A percentile compares a stretch with the other conserved stretches of the same genome.
phyloP scores from a whole-genome alignment of 371 early-diverging fungal species.

The Mucor indicus region DNA sequence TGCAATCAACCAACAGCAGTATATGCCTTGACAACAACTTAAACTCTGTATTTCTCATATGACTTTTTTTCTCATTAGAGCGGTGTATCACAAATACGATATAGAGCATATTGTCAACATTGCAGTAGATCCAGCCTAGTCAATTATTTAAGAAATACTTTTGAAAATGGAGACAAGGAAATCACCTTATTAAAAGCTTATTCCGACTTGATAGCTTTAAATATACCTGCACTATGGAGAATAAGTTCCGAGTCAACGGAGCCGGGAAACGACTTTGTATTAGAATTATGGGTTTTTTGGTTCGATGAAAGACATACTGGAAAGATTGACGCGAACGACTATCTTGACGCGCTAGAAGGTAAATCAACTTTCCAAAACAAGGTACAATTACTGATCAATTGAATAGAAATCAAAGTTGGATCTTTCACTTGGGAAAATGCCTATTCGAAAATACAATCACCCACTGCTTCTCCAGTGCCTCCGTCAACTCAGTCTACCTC shows the following conservation, averaged over 20 bases:
- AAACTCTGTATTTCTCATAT: not conserved
- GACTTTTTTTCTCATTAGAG: conserved; percentile 20
- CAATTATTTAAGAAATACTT: conserved; percentile 10
- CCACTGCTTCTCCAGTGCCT: conserved; percentile 31
- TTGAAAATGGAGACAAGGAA: conserved; percentile 4
- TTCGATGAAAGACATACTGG: conserved; percentile 49
- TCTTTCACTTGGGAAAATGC: conserved; percentile 47
- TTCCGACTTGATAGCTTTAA: conserved; percentile 19
- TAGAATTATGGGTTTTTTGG: conserved; percentile 52
- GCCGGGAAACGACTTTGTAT: conserved; percentile 7
- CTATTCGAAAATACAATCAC: conserved; percentile 28
- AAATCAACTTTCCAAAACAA: not conserved
- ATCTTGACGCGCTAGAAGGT: conserved; percentile 36
- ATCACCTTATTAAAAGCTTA: conserved; percentile 29
- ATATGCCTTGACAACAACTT: not conserved
- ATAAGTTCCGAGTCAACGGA: conserved; percentile 3
- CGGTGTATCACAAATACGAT: conserved; percentile 48
- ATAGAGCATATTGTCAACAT: conserved; percentile 38
- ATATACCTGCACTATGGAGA: conserved; percentile 38
- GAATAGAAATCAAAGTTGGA: conserved; percentile 36
- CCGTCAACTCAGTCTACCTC: conserved; percentile 20
- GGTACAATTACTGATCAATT: not conserved
- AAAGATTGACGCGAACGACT: conserved; percentile 31
- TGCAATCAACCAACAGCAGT: not conserved
- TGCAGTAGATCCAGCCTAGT: conserved; percentile 23